phyloP scores from a whole-genome alignment of 2,329 filamentous ascomycete genomes.

The Penicillium thymicola region DNA sequence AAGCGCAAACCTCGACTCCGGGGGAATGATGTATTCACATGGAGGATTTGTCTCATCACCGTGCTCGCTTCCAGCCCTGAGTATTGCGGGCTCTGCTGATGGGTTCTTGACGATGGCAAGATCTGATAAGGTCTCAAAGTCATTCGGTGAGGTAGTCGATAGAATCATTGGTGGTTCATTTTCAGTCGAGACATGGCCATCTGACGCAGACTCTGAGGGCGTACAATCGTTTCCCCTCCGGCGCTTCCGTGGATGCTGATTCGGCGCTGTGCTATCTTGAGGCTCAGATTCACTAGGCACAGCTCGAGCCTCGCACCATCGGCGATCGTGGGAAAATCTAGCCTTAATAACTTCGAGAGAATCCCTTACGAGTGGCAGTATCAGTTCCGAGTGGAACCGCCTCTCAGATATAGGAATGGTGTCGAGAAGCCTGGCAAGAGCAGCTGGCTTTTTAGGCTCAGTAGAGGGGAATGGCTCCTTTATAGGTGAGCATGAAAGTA shows the following conservation, averaged over 20 bases:
- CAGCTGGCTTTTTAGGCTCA: conserved; percentile 51
- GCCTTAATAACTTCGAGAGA: conserved; percentile 38
- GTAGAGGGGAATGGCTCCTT: conserved; percentile 46
- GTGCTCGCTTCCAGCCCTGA: conserved; percentile 16
- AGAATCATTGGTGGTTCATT: conserved; percentile 32
- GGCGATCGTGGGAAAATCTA: not conserved
- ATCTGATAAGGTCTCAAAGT: conserved; percentile 24
- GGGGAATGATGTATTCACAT: conserved; percentile 44
- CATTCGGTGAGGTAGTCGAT: conserved; percentile 30
- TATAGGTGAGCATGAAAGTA: conserved; percentile 49
- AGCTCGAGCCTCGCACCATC: conserved; percentile 36
- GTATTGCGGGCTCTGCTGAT: conserved; percentile 14
- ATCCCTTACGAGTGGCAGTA: conserved; percentile 35
- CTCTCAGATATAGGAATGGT: conserved; percentile 34
- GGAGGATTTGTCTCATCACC: conserved; percentile 17
- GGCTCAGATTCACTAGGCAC: conserved; percentile 8
- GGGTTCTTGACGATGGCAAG: conserved; percentile 34
- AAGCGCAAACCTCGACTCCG: conserved; percentile 48
- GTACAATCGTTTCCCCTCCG: not conserved
- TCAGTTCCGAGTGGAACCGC: conserved; percentile 27
- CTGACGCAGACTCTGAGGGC: not conserved
- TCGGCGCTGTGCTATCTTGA: not conserved
- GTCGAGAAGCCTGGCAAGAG: conserved; percentile 40
- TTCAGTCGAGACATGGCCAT: not conserved
- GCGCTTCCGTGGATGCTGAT: not conserved